A percentile compares a stretch with the other conserved stretches of the same genome.
These are phyloP conservation scores for Triangularia setosa DNA, from an alignment of 2,329 filamentous ascomycete genomes.

Conservation along the genomic window DNA sequence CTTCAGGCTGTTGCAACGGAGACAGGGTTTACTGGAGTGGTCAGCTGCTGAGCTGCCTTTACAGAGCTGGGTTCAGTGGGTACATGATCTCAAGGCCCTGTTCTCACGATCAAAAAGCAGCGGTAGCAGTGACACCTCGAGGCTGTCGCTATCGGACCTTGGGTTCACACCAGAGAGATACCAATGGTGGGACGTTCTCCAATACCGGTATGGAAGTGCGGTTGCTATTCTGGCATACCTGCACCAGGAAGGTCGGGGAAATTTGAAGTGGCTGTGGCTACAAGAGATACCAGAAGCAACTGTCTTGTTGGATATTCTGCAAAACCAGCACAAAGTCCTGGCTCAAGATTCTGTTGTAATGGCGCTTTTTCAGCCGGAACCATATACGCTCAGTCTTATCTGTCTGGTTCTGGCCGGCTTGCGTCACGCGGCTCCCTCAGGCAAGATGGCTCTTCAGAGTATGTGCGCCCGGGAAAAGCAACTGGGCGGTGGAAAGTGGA, in stretches of 20 bases:
- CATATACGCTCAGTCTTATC: constrained; percentile 9
- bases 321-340: constrained; percentile 1
- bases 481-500: constrained; percentile 10
- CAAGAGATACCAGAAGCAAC: constrained; percentile 11
- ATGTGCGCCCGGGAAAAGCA: constrained; percentile 17
- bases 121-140: not conserved
- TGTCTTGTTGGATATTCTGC: constrained; percentile 17
- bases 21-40: constrained; percentile 17
- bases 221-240: constrained; percentile 9
- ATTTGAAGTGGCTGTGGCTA: constrained; percentile 16
- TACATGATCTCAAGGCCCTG: constrained; percentile 17
- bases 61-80: constrained; percentile 19
- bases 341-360: constrained; percentile 15
- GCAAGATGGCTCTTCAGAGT: constrained; percentile 12
- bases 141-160: constrained; percentile 5
- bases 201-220: constrained; percentile 1
- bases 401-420: constrained; percentile 16
- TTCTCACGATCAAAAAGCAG: constrained; percentile 1
- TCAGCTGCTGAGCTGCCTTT: constrained; percentile 20
- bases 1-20: constrained; percentile 15
- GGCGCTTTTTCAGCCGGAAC: constrained; percentile 14
- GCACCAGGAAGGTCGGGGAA: constrained; percentile 1
- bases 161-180: constrained; percentile 14
- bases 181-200: constrained; percentile 14
- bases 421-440: not conserved